Base-by-base conservation (phyloP, 2,329 filamentous ascomycete species). In the Aureobasidium pullulans region DNA sequence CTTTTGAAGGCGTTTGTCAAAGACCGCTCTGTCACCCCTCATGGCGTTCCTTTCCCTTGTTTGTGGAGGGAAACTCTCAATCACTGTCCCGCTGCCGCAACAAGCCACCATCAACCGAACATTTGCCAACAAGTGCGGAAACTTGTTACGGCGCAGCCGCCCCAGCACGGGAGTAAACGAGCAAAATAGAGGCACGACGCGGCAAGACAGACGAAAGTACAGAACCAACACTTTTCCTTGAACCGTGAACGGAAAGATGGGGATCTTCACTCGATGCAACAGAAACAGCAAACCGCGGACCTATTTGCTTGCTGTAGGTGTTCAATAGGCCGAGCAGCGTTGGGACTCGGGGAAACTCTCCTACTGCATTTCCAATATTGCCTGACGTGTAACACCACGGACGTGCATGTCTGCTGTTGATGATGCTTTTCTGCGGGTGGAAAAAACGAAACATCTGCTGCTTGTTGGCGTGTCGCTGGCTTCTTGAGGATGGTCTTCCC, bases 191-290 rank as follows among this genome's bases (percentile, higher is more conserved):
- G 50, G 37, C 50, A 54, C 50, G 23, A 29, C 19, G 40, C 52
- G 52, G 52, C 40, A 56, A 46, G 29, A 7, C n/a, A 28, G 31
- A 44, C 40, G 29, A 36, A 15, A 16, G 37, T 23, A 16, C 3
- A 31, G 31, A 56, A 6, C 36, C 28, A 23, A 23, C 23, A 23
- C 23, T 23, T 23, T 23, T 23, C 23, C 23, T 23, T 23, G 23
- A 23, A 23, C 23, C 23, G 23, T 23, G 23, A 23, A 23, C 23
- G 23, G 23, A 42, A 36, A n/a, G 10, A 44, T 46, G 13, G 52
- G 40, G 52, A 56, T 56, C 52, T 56, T 56, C 52, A 56, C 40
- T 56, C 39, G 29, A 54, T 32, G n/a, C 50, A 23, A 43, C 50
- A 23, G 6, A 54, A 43, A 43, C 37, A 43, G 50, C 50, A 31